Percentiles rank a stretch among this genome's conserved stretches.
These are phyloP conservation scores for Tricholoma matsutake DNA, from an alignment of 768 basidiomycete genomes.

Conservation along the genomic window DNA sequence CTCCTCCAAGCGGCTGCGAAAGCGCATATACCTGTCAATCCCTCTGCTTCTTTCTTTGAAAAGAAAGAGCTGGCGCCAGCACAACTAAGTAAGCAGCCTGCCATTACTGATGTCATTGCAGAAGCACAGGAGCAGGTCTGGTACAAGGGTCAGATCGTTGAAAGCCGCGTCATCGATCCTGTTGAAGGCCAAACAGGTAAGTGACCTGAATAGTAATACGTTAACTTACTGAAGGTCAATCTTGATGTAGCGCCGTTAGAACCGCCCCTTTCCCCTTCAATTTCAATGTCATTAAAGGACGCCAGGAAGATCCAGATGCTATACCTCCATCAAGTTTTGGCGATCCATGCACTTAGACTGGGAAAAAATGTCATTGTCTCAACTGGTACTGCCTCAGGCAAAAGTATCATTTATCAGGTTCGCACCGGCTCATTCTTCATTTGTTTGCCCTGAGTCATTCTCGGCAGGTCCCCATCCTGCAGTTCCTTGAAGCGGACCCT, in stretches of 20 bases:
- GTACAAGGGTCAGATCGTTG: conserved; percentile 70
- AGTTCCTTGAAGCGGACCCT: conserved; percentile 57
- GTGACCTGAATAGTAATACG: neutral
- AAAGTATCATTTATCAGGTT: conserved; percentile 86
- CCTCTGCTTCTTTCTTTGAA: conserved; percentile 24
- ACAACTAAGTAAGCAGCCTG: conserved; percentile 49
- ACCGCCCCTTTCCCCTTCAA: conserved; percentile 53
- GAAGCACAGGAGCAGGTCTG: conserved; percentile 58
- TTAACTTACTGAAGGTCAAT: neutral
- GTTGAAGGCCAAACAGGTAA: conserved; percentile 50
- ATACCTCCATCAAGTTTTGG: conserved; percentile 69
- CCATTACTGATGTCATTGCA: conserved; percentile 54
- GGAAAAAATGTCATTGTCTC: conserved; percentile 81
- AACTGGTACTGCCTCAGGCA: conserved; percentile 87
- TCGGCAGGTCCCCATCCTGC: conserved; percentile 65
- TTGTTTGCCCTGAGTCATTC: neutral
- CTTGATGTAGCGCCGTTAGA: conserved; percentile 32
- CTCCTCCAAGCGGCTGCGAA: conserved; percentile 65
- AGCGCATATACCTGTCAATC: conserved; percentile 71
- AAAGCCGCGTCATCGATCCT: conserved; percentile 50
- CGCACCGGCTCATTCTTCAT: neutral
- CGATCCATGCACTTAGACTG: conserved; percentile 58
- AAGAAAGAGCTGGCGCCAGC: conserved; percentile 20
- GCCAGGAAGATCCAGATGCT: conserved; percentile 61
- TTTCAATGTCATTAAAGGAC: conserved; percentile 51